Conservation (phyloP, 2,329 filamentous ascomycete species). For the Colletotrichum musicola region DNA sequence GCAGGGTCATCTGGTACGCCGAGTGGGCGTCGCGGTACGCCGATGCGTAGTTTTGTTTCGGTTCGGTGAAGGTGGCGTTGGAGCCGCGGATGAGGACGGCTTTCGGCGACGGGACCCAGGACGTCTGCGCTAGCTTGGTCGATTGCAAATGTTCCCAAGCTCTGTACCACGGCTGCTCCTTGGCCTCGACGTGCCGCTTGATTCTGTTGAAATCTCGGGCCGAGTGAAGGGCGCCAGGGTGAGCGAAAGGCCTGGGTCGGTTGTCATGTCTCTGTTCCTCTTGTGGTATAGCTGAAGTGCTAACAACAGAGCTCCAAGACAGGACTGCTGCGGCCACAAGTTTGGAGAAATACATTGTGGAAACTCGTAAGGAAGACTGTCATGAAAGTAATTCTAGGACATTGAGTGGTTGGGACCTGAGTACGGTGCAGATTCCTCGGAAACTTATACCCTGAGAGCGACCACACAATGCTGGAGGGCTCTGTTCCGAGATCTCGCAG, state of each 20-base stretch:
- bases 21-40: neutral
- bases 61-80: neutral
- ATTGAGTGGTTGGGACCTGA: too few relatives aligned
- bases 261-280: neutral
- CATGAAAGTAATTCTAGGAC: too few relatives aligned
- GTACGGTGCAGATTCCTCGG: too few relatives aligned
- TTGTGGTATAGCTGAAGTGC: neutral
- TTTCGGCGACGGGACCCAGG: neutral
- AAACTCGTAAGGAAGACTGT: neutral
- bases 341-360: neutral
- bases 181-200: neutral
- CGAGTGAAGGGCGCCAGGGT: neutral
- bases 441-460: too few relatives aligned
- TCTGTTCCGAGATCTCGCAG: too few relatives aligned
- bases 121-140: conserved; percentile 40
- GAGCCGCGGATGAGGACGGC: neutral
- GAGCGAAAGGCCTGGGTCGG: neutral
- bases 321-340: neutral
- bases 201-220: neutral
- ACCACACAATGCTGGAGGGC: too few relatives aligned
- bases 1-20: neutral
- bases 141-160: neutral
- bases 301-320: neutral
- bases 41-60: neutral
- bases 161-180: neutral